A percentile compares a stretch with the other conserved stretches of the same genome.
phyloP scores from a whole-genome alignment of 208 protist genomes.

The Leishmania lainsoni region DNA sequence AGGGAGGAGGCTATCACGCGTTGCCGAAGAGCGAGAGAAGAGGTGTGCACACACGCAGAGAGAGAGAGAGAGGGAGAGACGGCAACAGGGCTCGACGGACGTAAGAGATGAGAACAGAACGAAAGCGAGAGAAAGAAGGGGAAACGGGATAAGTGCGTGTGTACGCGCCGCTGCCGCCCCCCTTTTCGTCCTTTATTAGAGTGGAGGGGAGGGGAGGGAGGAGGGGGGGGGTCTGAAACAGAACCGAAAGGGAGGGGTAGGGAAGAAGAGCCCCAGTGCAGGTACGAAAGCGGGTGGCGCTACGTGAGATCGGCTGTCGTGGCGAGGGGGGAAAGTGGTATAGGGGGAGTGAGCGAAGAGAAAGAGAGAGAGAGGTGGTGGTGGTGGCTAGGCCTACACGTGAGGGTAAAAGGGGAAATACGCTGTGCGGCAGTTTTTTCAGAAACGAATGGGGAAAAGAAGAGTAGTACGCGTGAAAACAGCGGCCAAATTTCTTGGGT shows the following conservation, averaged over 20 bases:
- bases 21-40: background rate
- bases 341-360: background rate
- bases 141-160: background rate
- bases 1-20: too few relatives aligned
- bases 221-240: background rate
- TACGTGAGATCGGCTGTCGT: background rate
- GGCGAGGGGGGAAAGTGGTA: background rate
- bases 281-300: too few relatives aligned
- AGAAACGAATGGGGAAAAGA: background rate
- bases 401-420: too few relatives aligned
- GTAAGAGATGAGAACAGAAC: background rate
- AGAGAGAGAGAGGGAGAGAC: background rate
- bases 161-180: background rate
- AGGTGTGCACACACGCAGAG: background rate
- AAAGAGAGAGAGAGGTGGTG: too few relatives aligned
- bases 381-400: too few relatives aligned
- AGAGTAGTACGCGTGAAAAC: background rate
- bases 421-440: too few relatives aligned
- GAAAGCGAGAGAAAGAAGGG: conserved; percentile 10
- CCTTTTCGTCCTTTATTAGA: background rate
- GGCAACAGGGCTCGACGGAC: background rate
- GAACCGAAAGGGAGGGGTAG: background rate
- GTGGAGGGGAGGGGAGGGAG: background rate
- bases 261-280: too few relatives aligned
- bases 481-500: background rate